Evolutionary conservation across 495 filamentous ascomycete genomes (phyloP), one percentile per base, ranked within the genome.

Genomic region (Penicillium daleae): DNA sequence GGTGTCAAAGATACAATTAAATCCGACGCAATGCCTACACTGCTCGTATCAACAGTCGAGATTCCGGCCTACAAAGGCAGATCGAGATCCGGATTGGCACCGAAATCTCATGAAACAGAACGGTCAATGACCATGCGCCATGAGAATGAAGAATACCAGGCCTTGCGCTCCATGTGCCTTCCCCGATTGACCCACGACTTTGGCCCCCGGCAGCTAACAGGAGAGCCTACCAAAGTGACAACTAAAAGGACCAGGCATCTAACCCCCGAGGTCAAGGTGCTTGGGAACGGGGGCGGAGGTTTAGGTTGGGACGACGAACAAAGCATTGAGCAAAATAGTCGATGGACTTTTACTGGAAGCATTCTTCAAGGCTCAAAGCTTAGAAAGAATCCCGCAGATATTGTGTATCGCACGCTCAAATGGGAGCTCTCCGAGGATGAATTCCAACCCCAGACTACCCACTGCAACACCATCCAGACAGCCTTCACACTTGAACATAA

Each of bases 401-500:
- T 48, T 29, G 59, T 48, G 6, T 61, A 61, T 62, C 64, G 63
- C 67, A 71, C 52, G 57, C 57, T 77, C 10, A 67, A 56, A 29
- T 77, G 75, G 75, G 39, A 66, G 9, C 68, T 76, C 8, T 22
- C 62, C 6, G 75, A 77, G 39, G 73, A 66, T 37, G 15, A 59
- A 13, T 58, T 66, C 12, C 70, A 76, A 15, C 7, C n/a, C n/a
- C 66, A 72, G 29, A 57, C 74, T 15, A 59, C 51, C 15, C 72
- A 75, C 52, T 66, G 57, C 60, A 69, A 68, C 44, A 46, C 62
- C 4, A 65, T 77, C 50, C 68, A 75, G 40, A 74, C 75, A 22
- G 75, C 63, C 2, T 77, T 77, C 24, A 68, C 72, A 3, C 58
- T 76, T 39, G 63, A 74, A 37, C 75, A 77, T 42, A 68, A 74